Conservation (phyloP, 2,329 filamentous ascomycete genomes). For the Diaporthe longicolla region DNA sequence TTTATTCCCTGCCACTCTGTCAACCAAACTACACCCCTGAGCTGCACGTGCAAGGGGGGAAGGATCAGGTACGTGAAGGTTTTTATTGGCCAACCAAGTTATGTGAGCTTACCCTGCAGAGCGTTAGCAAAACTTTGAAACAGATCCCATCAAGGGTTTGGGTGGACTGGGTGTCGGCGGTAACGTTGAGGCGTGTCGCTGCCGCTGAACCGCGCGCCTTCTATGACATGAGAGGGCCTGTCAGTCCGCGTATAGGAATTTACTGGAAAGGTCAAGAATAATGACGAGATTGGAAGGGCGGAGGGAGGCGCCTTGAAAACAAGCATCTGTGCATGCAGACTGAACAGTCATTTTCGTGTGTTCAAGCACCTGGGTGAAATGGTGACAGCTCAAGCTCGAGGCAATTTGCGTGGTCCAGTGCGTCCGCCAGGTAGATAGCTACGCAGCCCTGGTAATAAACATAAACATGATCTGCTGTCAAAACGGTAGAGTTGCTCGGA, state of each 20-base stretch:
- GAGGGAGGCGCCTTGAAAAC: background rate
- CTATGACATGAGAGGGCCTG: background rate
- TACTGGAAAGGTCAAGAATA: background rate
- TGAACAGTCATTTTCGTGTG: background rate
- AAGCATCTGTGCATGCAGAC: background rate
- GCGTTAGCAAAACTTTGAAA: constrained; percentile 21
- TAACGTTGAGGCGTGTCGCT: background rate
- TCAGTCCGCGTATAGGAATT: background rate
- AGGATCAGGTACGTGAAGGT: constrained; percentile 8
- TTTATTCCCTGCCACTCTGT: background rate
- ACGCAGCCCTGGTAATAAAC: background rate
- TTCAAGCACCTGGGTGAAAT: background rate
- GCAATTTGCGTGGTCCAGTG: background rate
- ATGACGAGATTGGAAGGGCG: background rate
- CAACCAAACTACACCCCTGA: background rate
- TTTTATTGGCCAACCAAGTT: background rate
- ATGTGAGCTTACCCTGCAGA: background rate
- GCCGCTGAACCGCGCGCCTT: constrained; percentile 32
- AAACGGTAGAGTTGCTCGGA: constrained; percentile 8
- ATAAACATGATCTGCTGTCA: constrained; percentile 20
- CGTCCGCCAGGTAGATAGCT: background rate
- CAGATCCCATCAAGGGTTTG: background rate
- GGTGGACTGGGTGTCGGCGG: background rate
- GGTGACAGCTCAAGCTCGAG: background rate
- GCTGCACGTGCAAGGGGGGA: constrained; percentile 18